Conservation (phyloP, 257 asterid genomes). For the Solanum appendiculatum region DNA sequence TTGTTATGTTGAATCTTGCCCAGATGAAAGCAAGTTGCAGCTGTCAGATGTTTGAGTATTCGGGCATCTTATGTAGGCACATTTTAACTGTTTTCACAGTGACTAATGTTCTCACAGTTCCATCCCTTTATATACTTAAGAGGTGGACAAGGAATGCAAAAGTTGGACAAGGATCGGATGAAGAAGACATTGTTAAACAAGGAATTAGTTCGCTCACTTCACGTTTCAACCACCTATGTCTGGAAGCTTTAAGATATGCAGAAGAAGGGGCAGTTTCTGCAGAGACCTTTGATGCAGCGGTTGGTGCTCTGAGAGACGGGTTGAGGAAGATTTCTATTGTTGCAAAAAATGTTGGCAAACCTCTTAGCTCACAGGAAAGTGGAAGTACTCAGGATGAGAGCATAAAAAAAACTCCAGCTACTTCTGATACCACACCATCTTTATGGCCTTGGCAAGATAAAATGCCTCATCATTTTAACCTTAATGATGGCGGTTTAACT, state of each 20-base stretch:
- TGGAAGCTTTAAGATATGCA: conserved; percentile 50
- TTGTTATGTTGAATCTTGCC: conserved; percentile 37
- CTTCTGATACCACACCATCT: conserved; percentile 33
- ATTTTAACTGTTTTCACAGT: conserved; percentile 72
- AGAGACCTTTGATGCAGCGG: conserved; percentile 52
- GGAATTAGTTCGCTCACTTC: conserved; percentile 33
- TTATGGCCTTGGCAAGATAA: conserved; percentile 64
- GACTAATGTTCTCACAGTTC: conserved; percentile 64
- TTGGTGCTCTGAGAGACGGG: conserved; percentile 52
- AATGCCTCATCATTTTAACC: conserved; percentile 35
- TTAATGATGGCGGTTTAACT: conserved; percentile 39
- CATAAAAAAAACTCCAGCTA: conserved; percentile 27
- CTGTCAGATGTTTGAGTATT: conserved; percentile 79
- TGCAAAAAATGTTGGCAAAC: conserved; percentile 37
- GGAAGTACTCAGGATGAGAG: conserved; percentile 37
- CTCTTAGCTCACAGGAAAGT: conserved; percentile 30
- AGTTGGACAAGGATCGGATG: conserved; percentile 29
- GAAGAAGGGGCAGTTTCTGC: conserved; percentile 58
- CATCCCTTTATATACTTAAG: conserved; percentile 54
- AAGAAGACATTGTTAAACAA: conserved; percentile 21
- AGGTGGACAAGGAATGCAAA: conserved; percentile 70
- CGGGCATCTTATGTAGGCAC: conserved; percentile 68
- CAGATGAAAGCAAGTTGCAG: conserved; percentile 70
- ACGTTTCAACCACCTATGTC: conserved; percentile 58
- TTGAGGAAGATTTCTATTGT: conserved; percentile 40